These are phyloP conservation scores for Rossbeevera mucosa DNA, from an alignment of 768 basidiomycete species.

Conservation along the genomic window DNA sequence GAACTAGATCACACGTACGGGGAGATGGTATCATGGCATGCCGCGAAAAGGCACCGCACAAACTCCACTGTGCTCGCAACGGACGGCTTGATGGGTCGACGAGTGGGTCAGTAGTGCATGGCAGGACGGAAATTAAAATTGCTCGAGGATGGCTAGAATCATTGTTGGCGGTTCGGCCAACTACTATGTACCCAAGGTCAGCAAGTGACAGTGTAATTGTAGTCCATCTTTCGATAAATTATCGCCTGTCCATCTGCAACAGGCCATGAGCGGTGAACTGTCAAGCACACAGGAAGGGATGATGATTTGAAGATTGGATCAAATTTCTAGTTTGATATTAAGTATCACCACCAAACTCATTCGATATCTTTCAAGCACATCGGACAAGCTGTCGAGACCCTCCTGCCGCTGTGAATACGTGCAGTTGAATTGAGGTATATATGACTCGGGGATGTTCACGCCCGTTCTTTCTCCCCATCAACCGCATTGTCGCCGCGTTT, in stretches of 20 bases:
- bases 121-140: background rate
- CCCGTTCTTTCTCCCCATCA: conserved; percentile 24
- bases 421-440: background rate
- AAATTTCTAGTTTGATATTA: background rate
- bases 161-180: background rate
- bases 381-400: background rate
- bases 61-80: background rate
- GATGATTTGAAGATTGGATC: no score
- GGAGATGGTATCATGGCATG: background rate
- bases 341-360: background rate
- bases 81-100: background rate
- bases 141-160: background rate
- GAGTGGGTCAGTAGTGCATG: background rate
- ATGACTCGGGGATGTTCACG: background rate
- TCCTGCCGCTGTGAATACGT: no score
- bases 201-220: no score
- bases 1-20: background rate
- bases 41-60: background rate
- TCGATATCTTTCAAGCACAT: no score
- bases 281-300: background rate
- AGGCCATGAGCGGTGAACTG: no score
- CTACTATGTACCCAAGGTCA: background rate
- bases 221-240: no score
- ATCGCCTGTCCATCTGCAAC: no score
- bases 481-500: conserved; percentile 25